A percentile compares a stretch with the other conserved stretches of the same genome.
These are phyloP conservation scores for Chaetomiaceae sp. DNA, from an alignment of 2,329 filamentous ascomycete genomes.

Conservation along the genomic window DNA sequence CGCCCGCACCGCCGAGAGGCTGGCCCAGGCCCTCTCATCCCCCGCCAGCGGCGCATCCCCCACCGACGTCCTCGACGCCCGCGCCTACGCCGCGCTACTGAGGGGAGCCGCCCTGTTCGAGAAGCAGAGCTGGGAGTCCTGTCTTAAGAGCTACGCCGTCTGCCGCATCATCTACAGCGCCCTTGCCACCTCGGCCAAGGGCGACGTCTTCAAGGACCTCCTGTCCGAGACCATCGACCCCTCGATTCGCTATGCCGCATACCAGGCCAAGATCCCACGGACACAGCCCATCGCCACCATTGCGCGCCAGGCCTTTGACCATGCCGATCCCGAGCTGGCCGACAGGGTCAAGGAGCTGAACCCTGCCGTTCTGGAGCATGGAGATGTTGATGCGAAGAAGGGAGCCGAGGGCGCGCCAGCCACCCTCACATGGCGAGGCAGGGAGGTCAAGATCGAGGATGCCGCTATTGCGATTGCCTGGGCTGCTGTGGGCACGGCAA, in stretches of 20 bases:
- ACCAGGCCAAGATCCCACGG: constrained; percentile 82
- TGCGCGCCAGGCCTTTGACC: constrained; percentile 72
- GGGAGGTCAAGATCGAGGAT: constrained; percentile 85
- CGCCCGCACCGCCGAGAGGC: constrained; percentile 60
- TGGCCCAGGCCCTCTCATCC: constrained; percentile 62
- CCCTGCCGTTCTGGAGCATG: constrained; percentile 60
- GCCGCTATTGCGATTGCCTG: constrained; percentile 85
- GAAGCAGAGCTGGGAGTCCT: constrained; percentile 78
- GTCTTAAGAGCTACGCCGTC: constrained; percentile 69
- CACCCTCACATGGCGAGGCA: constrained; percentile 78
- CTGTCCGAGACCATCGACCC: constrained; percentile 84
- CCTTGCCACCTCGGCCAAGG: constrained; percentile 59
- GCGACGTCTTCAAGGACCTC: constrained; percentile 80
- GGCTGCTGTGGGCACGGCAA: constrained; percentile 59
- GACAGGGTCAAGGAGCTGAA: constrained; percentile 67
- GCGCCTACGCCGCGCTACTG: constrained; percentile 75
- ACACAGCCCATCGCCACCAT: constrained; percentile 78
- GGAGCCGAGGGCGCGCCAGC: constrained; percentile 53
- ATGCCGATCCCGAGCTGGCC: constrained; percentile 57
- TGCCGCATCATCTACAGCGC: constrained; percentile 79
- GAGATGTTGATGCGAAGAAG: constrained; percentile 44
- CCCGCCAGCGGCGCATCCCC: constrained; percentile 60
- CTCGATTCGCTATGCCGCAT: constrained; percentile 89
- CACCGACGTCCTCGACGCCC: constrained; percentile 75
- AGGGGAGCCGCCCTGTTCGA: constrained; percentile 78